Evolutionary conservation across 495 filamentous ascomycete genomes (phyloP), one percentile per base, ranked within the genome.

Genomic region (Annulohypoxylon bovei): DNA sequence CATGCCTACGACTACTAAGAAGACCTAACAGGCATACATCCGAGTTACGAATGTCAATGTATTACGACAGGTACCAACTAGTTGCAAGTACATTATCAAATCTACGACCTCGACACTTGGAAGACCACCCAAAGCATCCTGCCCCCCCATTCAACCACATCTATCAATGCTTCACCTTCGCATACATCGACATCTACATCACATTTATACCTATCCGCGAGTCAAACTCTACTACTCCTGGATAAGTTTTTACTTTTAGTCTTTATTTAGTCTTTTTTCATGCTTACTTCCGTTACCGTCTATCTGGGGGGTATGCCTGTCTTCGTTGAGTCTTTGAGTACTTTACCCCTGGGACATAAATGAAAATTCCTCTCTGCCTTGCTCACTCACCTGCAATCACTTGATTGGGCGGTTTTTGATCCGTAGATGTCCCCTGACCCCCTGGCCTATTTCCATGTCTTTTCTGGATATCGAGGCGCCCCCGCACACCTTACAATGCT

Each of bases 241-340:
- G 9, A 12, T 47, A 50, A 60, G 49, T 64, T 71, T 66, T 68
- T 61, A 68, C 64, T 72, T 72, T 68, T 66, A 66, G 33, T 72
- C 54, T 72, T 68, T 72, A 68, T 68, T 72, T 68, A 60, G 59
- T 60, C 37, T 71, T 63, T 61, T 47, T 42, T 60, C 70, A 57
- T 68, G 65, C 53, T 49, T 72, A 63, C 59, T 72, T 60, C 54
- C 59, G 44, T 59, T 54, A 64, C 64, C 64, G 59, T 71, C 69
- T 72, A 67, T 64, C 52, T 67, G 37, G 7, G 44, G 68, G 66
- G 64, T 67, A 67, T 64, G 47, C 64, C 53, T 53, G 22, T 72
- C 63, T 58, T 72, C 69, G 52, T 55, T 56, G 63, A 67, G 40
- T 59, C 54, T 54, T 56, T 44, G 27, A 35, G 46, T 37, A 33